phyloP scores from a whole-genome alignment of 192 early-diverging fungal species.

The Coemansia sp. region DNA sequence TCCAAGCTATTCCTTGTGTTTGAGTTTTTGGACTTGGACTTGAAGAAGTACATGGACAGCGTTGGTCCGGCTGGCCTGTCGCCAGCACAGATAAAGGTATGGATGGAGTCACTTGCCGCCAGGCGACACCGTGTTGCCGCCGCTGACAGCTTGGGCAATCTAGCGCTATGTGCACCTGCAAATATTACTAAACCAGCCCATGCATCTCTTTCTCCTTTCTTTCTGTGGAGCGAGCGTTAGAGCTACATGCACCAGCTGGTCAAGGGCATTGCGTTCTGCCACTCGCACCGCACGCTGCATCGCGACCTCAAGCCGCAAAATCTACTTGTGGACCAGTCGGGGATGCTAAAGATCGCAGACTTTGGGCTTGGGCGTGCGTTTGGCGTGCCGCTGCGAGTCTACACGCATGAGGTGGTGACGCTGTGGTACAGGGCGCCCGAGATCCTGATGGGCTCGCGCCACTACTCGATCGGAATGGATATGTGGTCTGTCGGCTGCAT shows the following conservation, averaged over 20 bases:
- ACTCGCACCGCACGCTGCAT: conserved; percentile 91
- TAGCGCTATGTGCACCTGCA: too few relatives aligned
- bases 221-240: conserved; percentile 27
- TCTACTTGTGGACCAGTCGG: conserved; percentile 85
- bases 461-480: conserved; percentile 93
- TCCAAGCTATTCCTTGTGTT: conserved; percentile 92
- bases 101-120: background rate
- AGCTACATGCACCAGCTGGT: conserved; percentile 92
- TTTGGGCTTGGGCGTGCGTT: conserved; percentile 95
- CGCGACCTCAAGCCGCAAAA: conserved; percentile 99
- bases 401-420: conserved; percentile 96
- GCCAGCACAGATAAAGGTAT: conserved; percentile 64
- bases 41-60: conserved; percentile 85
- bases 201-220: too few relatives aligned
- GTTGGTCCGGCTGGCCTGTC: conserved; percentile 53
- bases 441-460: conserved; percentile 86
- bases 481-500: conserved; percentile 99
- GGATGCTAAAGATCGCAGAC: conserved; percentile 92
- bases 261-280: conserved; percentile 87
- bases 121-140: too few relatives aligned
- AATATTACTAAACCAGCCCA: too few relatives aligned
- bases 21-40: conserved; percentile 92
- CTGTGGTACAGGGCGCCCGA: conserved; percentile 97
- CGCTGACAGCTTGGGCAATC: too few relatives aligned
- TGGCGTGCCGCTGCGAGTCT: conserved; percentile 86